Evolutionary conservation across 305 asterid species (phyloP).

Genomic region (Fraxinus xanthoxyloides): DNA sequence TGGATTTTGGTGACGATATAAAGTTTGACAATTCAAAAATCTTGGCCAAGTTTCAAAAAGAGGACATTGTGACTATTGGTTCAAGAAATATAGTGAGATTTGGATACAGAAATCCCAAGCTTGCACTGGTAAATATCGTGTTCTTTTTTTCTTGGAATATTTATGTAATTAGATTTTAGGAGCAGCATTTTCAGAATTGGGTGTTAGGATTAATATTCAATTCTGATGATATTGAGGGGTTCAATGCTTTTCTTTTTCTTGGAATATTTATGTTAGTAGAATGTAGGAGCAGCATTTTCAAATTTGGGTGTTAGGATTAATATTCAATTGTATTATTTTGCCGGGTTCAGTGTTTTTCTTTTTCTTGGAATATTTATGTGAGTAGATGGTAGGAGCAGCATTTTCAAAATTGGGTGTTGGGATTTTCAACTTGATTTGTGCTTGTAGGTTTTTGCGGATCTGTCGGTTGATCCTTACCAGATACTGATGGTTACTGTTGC

Average conservation of each 20-base stretch:
- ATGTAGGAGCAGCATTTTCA: conserved; percentile 21
- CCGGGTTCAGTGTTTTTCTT: background rate
- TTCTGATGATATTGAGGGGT: background rate
- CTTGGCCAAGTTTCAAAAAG: conserved; percentile 57
- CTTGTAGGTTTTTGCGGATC: conserved; percentile 67
- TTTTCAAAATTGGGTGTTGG: conserved; percentile 19
- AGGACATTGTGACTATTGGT: conserved; percentile 34
- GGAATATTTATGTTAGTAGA: conserved; percentile 3
- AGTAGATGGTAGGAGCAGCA: conserved; percentile 17
- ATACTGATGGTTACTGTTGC: conserved; percentile 67
- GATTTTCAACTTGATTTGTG: conserved; percentile 18
- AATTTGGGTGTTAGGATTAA: conserved; percentile 9
- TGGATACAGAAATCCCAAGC: conserved; percentile 71
- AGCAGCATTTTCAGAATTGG: background rate
- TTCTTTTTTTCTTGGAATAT: conserved; percentile 5
- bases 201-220: background rate
- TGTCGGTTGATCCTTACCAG: conserved; percentile 68
- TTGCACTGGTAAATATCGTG: conserved; percentile 70
- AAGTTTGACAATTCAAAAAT: conserved; percentile 60
- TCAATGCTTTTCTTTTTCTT: background rate
- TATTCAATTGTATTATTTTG: background rate
- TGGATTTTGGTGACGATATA: conserved; percentile 83
- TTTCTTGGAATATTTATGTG: background rate
- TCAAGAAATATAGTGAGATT: conserved; percentile 55
- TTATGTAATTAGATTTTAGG: background rate